Base-by-base conservation (phyloP, 2,329 filamentous ascomycete species). In the Parastagonospora nodorum region DNA sequence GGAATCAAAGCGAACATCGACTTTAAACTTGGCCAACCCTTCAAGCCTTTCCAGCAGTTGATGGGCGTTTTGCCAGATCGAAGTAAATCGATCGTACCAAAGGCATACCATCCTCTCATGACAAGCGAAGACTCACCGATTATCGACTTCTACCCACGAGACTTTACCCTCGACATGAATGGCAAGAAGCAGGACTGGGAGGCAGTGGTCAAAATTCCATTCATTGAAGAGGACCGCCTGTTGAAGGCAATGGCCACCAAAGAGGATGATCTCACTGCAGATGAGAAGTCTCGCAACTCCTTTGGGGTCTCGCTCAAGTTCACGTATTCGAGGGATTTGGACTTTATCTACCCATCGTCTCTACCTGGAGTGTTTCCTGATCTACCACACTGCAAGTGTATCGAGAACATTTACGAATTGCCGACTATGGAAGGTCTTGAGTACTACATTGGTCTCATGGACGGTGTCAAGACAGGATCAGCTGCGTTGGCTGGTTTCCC, bases 121-220 rank as follows among this genome's bases (percentile, higher is more conserved):
- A 97, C 91, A 1, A 89, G 89, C 48, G 82, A 88, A 2, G 84
- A 89, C 12, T 97, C 93, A 12, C 92, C 94, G 2, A 99, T 99
- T 71, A 89, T 96, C 67, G 94, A 99, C 71, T 99, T 99, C 72
- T 99, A 99, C 67, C 94, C 94, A 2, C 85, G 93, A 63, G 94
- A 99, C 65, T 99, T 99, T 67, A 91, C 95, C 60, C 81, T 99
- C 35, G 95, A 99, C 71, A 97, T 99, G 94, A 97, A 99, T 64
- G 95, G 94, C 52, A 99, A 99, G 80, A 99, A 96, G 78, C 95
- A 96, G 89, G 95, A 99, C 58, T 99, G 94, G 94, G 94, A 99
- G 72, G 94, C 94, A 27, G 93, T 99, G 32, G 92, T 99, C 58
- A 99, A 97, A 75, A 99, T 99, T 67, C 94, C 94, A 0, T 99